These are phyloP conservation scores for Myriangium duriaei DNA, from an alignment of 2,329 filamentous ascomycete species.

Conservation along the genomic window DNA sequence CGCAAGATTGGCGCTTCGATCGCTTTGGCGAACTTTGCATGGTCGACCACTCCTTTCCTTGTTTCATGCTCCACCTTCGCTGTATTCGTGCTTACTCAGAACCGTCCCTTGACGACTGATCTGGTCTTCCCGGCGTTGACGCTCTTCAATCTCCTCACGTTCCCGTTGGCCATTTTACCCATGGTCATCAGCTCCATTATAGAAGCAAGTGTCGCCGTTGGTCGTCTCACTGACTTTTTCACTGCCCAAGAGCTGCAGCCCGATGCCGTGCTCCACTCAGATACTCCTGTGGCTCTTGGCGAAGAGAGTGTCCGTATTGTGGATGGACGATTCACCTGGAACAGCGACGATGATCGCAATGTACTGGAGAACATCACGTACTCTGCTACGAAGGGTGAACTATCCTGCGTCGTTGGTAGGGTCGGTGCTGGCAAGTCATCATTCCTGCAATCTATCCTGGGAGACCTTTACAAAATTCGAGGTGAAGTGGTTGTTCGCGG, in stretches of 20 bases:
- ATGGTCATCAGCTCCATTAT: constrained; percentile 98
- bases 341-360: constrained; percentile 57
- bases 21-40: constrained; percentile 92
- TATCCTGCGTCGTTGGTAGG: constrained; percentile 83
- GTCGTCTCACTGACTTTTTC: constrained; percentile 73
- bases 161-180: constrained; percentile 83
- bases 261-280: constrained; percentile 62
- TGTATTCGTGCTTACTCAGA: constrained; percentile 76
- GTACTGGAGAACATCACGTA: constrained; percentile 77
- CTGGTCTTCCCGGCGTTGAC: constrained; percentile 91
- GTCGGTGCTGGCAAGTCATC: constrained; percentile 96
- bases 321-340: constrained; percentile 88
- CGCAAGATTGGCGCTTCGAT: constrained; percentile 92
- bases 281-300: constrained; percentile 59
- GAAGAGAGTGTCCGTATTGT: constrained; percentile 77
- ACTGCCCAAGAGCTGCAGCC: constrained; percentile 78
- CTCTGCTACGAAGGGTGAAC: constrained; percentile 78
- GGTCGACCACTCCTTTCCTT: constrained; percentile 93
- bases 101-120: constrained; percentile 74
- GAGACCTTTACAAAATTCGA: constrained; percentile 80
- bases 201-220: constrained; percentile 85
- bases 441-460: constrained; percentile 73
- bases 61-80: constrained; percentile 95
- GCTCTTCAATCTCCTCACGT: constrained; percentile 90
- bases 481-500: constrained; percentile 76